Percentiles rank a stretch among this genome's conserved stretches.
These are phyloP conservation scores for Alternaria arbusti DNA, from an alignment of 2,329 filamentous ascomycete genomes.

Conservation along the genomic window DNA sequence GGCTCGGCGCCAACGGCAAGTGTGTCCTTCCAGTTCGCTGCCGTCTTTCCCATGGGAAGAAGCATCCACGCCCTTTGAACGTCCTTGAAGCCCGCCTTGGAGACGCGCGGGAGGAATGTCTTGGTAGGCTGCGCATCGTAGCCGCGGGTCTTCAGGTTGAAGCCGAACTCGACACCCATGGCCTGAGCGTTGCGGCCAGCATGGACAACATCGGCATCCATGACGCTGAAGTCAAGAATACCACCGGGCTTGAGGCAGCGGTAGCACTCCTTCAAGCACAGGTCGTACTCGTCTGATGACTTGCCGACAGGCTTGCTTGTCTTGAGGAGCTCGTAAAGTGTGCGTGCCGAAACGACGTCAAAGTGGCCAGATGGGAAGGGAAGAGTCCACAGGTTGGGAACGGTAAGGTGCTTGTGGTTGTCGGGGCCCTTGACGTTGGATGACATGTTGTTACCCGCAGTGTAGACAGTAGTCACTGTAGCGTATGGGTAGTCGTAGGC, in stretches of 20 bases:
- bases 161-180: slow-evolving; percentile 89
- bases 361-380: slow-evolving; percentile 88
- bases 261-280: slow-evolving; percentile 83
- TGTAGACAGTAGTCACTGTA: slow-evolving; percentile 87
- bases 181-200: slow-evolving; percentile 80
- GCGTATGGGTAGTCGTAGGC: slow-evolving; percentile 84
- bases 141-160: slow-evolving; percentile 84
- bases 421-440: slow-evolving; percentile 72
- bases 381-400: slow-evolving; percentile 77
- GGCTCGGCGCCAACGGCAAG: slow-evolving; percentile 44
- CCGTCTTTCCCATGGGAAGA: slow-evolving; percentile 74
- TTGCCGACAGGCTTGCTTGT: slow-evolving; percentile 58
- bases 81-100: slow-evolving; percentile 76
- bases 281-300: slow-evolving; percentile 80
- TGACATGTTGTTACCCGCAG: slow-evolving; percentile 51
- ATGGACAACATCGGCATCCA: slow-evolving; percentile 90
- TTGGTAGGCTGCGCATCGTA: slow-evolving; percentile 88
- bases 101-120: slow-evolving; percentile 76
- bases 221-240: slow-evolving; percentile 86
- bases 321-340: slow-evolving; percentile 84
- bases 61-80: slow-evolving; percentile 88
- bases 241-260: slow-evolving; percentile 92
- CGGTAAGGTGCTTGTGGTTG: slow-evolving; percentile 85
- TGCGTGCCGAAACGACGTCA: slow-evolving; percentile 87
- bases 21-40: slow-evolving; percentile 46